Evolutionary conservation across 805 yeast genomes (phyloP), one percentile per base, ranked within the genome.

Genomic region (Priceomyces haplophilus): DNA sequence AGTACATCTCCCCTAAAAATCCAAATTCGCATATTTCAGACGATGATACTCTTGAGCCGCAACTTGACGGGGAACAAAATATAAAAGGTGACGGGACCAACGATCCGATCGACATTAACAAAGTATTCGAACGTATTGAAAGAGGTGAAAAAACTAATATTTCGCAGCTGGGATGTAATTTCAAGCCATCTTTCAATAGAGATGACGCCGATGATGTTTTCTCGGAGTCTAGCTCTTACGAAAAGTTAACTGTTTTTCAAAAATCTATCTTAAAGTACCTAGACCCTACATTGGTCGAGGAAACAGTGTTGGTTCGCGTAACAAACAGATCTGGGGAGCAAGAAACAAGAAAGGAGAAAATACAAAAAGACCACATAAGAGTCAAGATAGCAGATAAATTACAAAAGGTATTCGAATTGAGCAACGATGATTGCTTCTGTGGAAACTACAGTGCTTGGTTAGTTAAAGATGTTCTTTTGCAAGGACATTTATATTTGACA

Each of bases 401-500:
- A 32, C 61, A 62, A 42, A 49, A 51, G 15, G 67, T 62, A 3
- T 70, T 71, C 51, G 71, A 69, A 3, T 60, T 83, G n/a, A 58
- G 62, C n/a, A 75, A 72, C 16, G 72, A 72, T 32, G 89, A 83
- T 50, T 60, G 61, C n/a, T 72, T 83, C 46, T 52, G 75, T 24
- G 76, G 73, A n/a, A 85, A 82, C 47, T 84, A 73, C 53, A 75
- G 83, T 2, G 80, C 89, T 23, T 90, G 96, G 96, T 67, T 90
- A 29, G 69, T 88, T 44, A 78, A 82, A 46, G 95, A 87, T 53
- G 93, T 90, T 0, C 66, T 91, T 20, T 65, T 89, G 19, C 97
- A 88, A 61, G 98, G 98, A 2, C 90, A 85, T 53, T 60, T 89
- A 13, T 85, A 85, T 52, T 61, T 91, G 19, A 89, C 97, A 1